phyloP scores from a whole-genome alignment of 495 filamentous ascomycete genomes.

The Hypoxylon intermedium region DNA sequence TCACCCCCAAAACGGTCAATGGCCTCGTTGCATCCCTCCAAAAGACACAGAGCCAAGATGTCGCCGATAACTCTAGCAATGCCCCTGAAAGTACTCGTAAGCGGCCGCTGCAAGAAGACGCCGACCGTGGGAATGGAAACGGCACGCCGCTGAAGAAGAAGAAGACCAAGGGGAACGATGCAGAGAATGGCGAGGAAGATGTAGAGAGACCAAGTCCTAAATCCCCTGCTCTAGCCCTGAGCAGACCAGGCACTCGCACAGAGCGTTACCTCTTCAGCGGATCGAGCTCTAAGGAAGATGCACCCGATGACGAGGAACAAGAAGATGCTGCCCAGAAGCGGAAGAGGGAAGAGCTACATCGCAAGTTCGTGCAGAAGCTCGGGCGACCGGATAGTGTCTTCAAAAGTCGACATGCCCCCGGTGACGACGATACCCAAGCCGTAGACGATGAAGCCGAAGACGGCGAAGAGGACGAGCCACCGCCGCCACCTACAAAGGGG shows the following conservation, averaged over 20 bases:
- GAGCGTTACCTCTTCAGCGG: constrained; percentile 56
- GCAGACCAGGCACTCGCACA: constrained; percentile 44
- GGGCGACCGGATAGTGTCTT: constrained; percentile 83
- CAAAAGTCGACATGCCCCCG: constrained; percentile 61
- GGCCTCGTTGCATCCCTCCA: constrained; percentile 17
- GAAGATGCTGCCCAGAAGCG: constrained; percentile 55
- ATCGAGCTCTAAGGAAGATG: constrained; percentile 35
- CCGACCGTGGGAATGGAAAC: constrained; percentile 48
- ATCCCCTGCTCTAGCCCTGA: constrained; percentile 17
- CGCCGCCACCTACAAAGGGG: constrained; percentile 49
- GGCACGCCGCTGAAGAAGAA: constrained; percentile 49
- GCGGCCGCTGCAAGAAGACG: constrained; percentile 55
- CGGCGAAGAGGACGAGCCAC: constrained; percentile 64
- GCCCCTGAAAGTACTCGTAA: constrained; percentile 44
- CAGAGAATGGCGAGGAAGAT: constrained; percentile 32
- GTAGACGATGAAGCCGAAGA: constrained; percentile 56
- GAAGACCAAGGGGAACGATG: constrained; percentile 47
- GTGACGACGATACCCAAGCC: constrained; percentile 59
- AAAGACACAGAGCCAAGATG: constrained; percentile 24
- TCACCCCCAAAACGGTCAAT: constrained; percentile 67
- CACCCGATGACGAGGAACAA: constrained; percentile 53
- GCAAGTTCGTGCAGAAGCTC: constrained; percentile 88
- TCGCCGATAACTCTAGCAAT: constrained; percentile 2
- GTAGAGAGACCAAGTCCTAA: constrained; percentile 24
- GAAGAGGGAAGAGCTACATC: constrained; percentile 75